Evolutionary conservation across 768 basidiomycete genomes (phyloP), one percentile per base, ranked within the genome.

Genomic region (Tulasnella sp.): DNA sequence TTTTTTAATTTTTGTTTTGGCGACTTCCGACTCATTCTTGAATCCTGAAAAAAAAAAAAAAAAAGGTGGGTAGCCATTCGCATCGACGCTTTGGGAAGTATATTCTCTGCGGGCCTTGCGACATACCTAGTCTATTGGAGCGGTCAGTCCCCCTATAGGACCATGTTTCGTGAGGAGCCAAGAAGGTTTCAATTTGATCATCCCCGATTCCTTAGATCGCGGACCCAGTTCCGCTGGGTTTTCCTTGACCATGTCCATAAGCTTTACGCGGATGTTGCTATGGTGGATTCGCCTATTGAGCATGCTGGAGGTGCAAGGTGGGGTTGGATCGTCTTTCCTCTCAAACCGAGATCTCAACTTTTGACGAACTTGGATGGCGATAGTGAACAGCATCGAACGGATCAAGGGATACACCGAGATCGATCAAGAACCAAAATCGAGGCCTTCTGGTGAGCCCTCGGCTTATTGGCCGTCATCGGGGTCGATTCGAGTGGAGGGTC

Each of bases 391-490:
- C 59, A 57, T 77, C 46, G 75, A 80, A 65, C 74, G 81, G 43
- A 73, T 83, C 45, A 71, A 76, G 48, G 76, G 76, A 48, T 83
- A 81, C 65, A 66, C 81, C 38, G 68, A 72, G 17, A 78, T 80
- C 43, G 80, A 80, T 51, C 78, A 79, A 60, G 82, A 83, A 65
- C 74, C 74, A 0, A 70, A 71, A 52, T 62, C 74, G 0, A 72
- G 71, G 0, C 61, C 68, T 27, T 62, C 69, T 4, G 75, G 76
- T 2, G 65, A 73, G n/a, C 82, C 82, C 2, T 80, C 82, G 3
- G 81, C 82, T 0, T 78, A 80, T 59, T 84, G 82, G 82, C 82
- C 82, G 3, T 72, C 81, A 1, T 78, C 76, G 29, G 82, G 82
- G 1, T 69, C 73, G 9, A 69, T 83, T 19, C 64, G 68, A 2